Base-by-base conservation (phyloP, 2,329 filamentous ascomycete species). In the Paraphaeosphaeria minitans region DNA sequence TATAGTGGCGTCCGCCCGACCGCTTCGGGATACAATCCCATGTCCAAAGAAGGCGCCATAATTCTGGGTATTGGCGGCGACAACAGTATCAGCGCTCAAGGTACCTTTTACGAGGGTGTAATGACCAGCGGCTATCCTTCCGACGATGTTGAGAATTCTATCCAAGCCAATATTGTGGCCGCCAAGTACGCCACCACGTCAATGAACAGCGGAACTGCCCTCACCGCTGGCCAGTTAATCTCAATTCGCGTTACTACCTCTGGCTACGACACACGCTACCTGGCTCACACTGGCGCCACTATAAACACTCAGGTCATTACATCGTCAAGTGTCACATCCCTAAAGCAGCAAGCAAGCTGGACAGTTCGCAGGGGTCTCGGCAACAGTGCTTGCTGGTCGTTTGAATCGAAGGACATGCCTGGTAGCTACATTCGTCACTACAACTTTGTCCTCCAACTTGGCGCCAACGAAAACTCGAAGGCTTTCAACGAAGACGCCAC, bases 41-140 rank as follows among this genome's bases (percentile, higher is more conserved):
- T 89, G 87, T 78, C 66, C 62, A 88, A 89, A 63, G 86, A 89
- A 67, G 87, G 87, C 13, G 83, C 86, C 56, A 87, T 89, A 46
- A 81, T 89, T 58, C 84, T 89, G n/a, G 87, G 87, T n/a, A 88
- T 89, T 55, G 87, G 87, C n/a, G 87, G 87, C 8, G 87, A 89
- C 65, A 89, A 87, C 75, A 87, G 84, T 67, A 76, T 78, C 64
- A 66, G 83, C 48, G 86, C 80, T 0, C 84, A 87, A 67, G 86
- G 87, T 27, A 88, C 86, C 0, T 87, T 87, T 67, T 87, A 89
- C 72, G 87, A 89, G 73, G 87, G 86, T 24, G 85, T 84, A 24
- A 87, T 89, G 85, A 88, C 85, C 14, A 74, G 79, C 0, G 85
- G 85, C 0, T 89, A 87, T 64, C 86, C 87, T 0, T 80, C 83